Evolutionary conservation across 2,329 filamentous ascomycete genomes (phyloP), one percentile per base, ranked within the genome.

Genomic region (Calonectria hongkongensis): DNA sequence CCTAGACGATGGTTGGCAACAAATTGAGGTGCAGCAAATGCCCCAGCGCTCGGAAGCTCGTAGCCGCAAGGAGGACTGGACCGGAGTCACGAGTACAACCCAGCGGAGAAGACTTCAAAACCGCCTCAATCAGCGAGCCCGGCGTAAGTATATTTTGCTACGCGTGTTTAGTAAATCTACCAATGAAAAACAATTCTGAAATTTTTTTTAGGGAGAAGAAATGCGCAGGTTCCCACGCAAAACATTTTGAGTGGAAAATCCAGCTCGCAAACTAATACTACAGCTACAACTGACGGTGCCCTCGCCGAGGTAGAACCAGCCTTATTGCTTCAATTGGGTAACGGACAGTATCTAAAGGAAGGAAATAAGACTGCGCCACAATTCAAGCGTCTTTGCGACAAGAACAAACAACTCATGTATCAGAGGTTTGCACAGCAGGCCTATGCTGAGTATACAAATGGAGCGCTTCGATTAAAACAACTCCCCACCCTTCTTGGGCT

Each of bases 51-150:
- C 39, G 18, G 65, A 67, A 25, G 28, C 50, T 16, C 65, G 65
- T 16, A 43, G 27, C 36, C 16, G 21, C 15, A 27, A 30, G 16
- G 82, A 84, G 47, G 82, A 84, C 64, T 84, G 82, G 82, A 84
- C 79, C 1, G 82, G 82, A 7, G 75, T 81, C 9, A 81, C 76
- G 4, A 80, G 77, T 66, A 76, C 78, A 1, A 73, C 73, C 0
- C 72, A 80, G 68, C 76, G 78, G 28, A 76, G 78, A 43, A 77
- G 76, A 63, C 56, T 77, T 16, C 78, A 82, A 65, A 81, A 81
- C 71, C 71, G 75, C 2, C 67, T 71, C 2, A 78, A 81, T 73
- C 80, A 73, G 62, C 71, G 82, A 65, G 77, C 77, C 21, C 75
- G 74, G n/a, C 71, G 78, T 77, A 51, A 67, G 65, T 56, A 41